Percentiles rank a stretch among this genome's conserved stretches.
phyloP scores from a whole-genome alignment of 2,329 filamentous ascomycete species.

The Fusarium circinatum region DNA sequence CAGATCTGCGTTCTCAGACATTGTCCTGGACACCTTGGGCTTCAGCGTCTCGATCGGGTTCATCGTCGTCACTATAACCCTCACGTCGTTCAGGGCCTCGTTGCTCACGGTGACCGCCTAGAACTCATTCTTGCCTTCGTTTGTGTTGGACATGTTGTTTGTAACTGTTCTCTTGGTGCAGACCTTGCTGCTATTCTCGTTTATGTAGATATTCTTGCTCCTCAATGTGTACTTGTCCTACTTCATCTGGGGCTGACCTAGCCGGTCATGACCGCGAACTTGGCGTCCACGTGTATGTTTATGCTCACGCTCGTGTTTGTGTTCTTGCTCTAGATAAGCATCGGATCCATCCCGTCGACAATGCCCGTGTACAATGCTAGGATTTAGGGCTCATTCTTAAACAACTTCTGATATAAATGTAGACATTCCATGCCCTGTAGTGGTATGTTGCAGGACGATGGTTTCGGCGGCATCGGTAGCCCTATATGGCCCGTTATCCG shows the following conservation, averaged over 20 bases:
- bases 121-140: not conserved
- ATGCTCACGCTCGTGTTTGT: not conserved
- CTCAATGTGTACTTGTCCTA: not conserved
- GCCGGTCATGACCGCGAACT: not conserved
- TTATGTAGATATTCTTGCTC: not conserved
- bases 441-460: not conserved
- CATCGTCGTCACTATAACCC: too few relatives aligned
- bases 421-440: not conserved
- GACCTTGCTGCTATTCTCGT: not conserved
- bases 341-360: not conserved
- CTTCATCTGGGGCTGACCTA: not conserved
- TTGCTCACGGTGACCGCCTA: not conserved
- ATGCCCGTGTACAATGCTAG: not conserved
- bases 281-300: not conserved
- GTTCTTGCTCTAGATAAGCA: not conserved
- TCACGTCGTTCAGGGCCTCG: not conserved
- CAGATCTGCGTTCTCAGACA: not conserved
- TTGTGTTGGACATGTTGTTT: not conserved
- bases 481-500: not conserved
- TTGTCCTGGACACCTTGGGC: not conserved
- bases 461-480: not conserved
- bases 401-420: not conserved
- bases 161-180: not conserved
- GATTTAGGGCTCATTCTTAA: not conserved
- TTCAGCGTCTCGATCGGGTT: too few relatives aligned